These are phyloP conservation scores for Penicillium sp. DNA, from an alignment of 2,329 filamentous ascomycete species.

Conservation along the genomic window DNA sequence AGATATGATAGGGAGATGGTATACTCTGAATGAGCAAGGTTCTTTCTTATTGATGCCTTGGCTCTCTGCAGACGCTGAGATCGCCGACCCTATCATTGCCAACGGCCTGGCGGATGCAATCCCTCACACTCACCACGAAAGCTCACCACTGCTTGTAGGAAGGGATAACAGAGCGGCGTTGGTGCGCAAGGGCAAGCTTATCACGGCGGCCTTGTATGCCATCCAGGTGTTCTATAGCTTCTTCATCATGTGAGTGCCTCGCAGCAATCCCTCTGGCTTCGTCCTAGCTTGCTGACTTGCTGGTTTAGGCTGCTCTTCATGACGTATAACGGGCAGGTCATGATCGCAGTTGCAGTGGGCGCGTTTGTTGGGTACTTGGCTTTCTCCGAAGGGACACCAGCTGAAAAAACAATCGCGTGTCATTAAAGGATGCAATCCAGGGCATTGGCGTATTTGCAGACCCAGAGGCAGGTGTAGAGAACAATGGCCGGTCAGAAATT, in stretches of 20 bases:
- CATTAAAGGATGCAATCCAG: conserved; percentile 58
- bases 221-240: conserved; percentile 98
- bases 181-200: conserved; percentile 68
- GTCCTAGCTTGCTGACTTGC: not conserved
- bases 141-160: conserved; percentile 75
- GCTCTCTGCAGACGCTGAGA: conserved; percentile 37
- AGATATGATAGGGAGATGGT: conserved; percentile 13
- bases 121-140: conserved; percentile 47
- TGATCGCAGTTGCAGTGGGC: conserved; percentile 85
- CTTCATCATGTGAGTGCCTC: conserved; percentile 87
- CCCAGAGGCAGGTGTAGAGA: not conserved
- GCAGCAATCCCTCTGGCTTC: not conserved
- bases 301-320: conserved; percentile 84
- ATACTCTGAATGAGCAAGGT: conserved; percentile 24
- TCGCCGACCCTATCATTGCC: conserved; percentile 31
- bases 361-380: conserved; percentile 84
- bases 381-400: conserved; percentile 70
- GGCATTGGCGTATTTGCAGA: not conserved
- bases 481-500: not conserved
- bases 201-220: conserved; percentile 82
- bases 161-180: conserved; percentile 61
- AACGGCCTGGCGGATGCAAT: conserved; percentile 22
- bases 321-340: conserved; percentile 99
- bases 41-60: conserved; percentile 31
- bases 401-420: conserved; percentile 85